Conservation (phyloP, 495 filamentous ascomycete species). For the Geopyxis carbonaria region DNA sequence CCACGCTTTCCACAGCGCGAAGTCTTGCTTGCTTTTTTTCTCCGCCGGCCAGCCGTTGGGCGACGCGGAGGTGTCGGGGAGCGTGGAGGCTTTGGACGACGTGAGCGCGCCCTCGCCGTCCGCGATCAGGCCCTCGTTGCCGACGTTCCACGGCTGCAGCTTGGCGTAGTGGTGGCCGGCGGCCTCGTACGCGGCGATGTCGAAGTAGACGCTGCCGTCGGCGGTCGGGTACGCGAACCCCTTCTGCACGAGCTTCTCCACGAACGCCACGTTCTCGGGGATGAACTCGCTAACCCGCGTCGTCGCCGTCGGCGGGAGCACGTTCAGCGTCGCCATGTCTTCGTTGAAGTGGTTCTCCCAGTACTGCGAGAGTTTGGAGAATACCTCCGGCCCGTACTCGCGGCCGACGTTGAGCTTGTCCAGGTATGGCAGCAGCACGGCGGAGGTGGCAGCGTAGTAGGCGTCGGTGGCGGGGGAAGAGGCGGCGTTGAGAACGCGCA, state of each 20-base stretch:
- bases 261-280: constrained; percentile 57
- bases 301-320: constrained; percentile 59
- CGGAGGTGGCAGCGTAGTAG: constrained; percentile 37
- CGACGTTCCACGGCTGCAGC: constrained; percentile 70
- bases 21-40: constrained; percentile 38
- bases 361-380: constrained; percentile 61
- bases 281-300: constrained; percentile 86
- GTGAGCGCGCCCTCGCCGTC: constrained; percentile 81
- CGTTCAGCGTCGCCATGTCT: constrained; percentile 76
- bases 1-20: constrained; percentile 86
- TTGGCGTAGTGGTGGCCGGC: constrained; percentile 71
- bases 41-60: constrained; percentile 1
- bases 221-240: constrained; percentile 66
- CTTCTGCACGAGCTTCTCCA: constrained; percentile 47
- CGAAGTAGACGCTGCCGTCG: constrained; percentile 86
- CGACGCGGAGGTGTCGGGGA: constrained; percentile 42
- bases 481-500: constrained; percentile 35
- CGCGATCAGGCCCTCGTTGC: constrained; percentile 62
- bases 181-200: constrained; percentile 72
- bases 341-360: constrained; percentile 70
- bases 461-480: constrained; percentile 40
- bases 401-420: constrained; percentile 58
- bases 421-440: constrained; percentile 71
- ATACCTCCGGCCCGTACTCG: constrained; percentile 62
- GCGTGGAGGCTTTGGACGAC: constrained; percentile 7